Evolutionary conservation across 2,329 filamentous ascomycete species (phyloP), one percentile per base, ranked within the genome.

Genomic region (Neodidymelliopsis sp.): DNA sequence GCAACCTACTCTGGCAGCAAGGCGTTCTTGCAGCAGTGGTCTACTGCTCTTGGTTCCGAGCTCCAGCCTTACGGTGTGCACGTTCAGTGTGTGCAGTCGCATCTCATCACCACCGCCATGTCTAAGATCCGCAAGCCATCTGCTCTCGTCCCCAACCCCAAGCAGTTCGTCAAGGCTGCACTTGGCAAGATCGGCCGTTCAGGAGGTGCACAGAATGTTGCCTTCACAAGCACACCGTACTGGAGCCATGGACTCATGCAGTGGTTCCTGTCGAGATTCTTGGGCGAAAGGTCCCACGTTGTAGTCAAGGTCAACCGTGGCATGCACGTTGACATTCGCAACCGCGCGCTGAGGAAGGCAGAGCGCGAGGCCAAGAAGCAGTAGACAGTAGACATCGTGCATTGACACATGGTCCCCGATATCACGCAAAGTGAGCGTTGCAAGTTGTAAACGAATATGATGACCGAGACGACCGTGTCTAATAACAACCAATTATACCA

Each of bases 1-100:
- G 94, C 94, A 10, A 97, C 94, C 3, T 99, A 99, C 81, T 95
- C 90, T 33, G 94, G 94, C 59, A 94, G 89, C 84, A 99, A 99
- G 78, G 93, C 94, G 1, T 99, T 99, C 82, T 82, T 99, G 37
- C 93, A 97, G 76, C 88, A 96, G 69, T 99, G 94, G 94, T 96
- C 89, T 59, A 88, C 86, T 5, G 86, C 94, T 9, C 82, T 99
- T 11, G 89, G 88, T 1, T 84, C 87, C 11, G 94, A 99, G 75
- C 82, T 99, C 22, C 84, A 88, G 56, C 84, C 87, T 1, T 81
- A 89, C 63, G 89, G 90, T 48, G 85, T 99, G 29, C 87, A 91
- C 57, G 91, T 96, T n/a, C 87, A 97, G 74, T 84, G 97, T 37
- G 87, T 96, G 20, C 84, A 97, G 62, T 91, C 89, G 63, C 95